These are phyloP conservation scores for Sporothrix brunneoviolacea DNA, from an alignment of 2,329 filamentous ascomycete species.

Conservation along the genomic window DNA sequence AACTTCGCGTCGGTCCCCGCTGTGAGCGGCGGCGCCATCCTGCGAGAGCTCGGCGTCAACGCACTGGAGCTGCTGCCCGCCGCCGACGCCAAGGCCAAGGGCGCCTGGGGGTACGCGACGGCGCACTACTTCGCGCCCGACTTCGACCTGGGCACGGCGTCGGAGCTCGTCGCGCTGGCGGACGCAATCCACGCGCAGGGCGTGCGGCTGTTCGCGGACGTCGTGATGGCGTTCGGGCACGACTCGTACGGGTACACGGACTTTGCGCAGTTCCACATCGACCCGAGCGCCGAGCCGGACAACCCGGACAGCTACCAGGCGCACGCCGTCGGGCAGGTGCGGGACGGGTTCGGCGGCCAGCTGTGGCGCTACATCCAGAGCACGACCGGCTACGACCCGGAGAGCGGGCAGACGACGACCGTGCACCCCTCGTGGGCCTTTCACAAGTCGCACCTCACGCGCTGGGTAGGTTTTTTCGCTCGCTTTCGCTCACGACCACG, in stretches of 20 bases:
- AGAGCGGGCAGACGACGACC: slow-evolving; percentile 7
- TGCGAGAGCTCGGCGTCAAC: slow-evolving; percentile 23
- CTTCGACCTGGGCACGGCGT: slow-evolving; percentile 19
- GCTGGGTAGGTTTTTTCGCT: slow-evolving; percentile 11
- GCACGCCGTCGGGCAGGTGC: slow-evolving; percentile 10
- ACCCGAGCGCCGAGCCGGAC: slow-evolving; percentile 15
- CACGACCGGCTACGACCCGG: slow-evolving; percentile 18
- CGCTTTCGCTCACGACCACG: too few species aligned
- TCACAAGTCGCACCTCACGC: slow-evolving; percentile 19
- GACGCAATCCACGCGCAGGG: slow-evolving; percentile 16
- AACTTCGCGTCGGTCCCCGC: slow-evolving; percentile 13
- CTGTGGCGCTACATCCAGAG: slow-evolving; percentile 19
- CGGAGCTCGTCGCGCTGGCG: slow-evolving; percentile 17
- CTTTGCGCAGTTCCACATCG: slow-evolving; percentile 18
- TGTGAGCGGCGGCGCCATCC: slow-evolving; percentile 14
- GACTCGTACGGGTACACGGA: slow-evolving; percentile 16
- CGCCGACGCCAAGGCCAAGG: slow-evolving; percentile 20
- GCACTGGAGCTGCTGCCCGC: slow-evolving; percentile 21
- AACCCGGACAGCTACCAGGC: slow-evolving; percentile 24
- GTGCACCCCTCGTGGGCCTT: slow-evolving; percentile 20
- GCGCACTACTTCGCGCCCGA: slow-evolving; percentile 23
- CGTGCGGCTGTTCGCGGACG: slow-evolving; percentile 20
- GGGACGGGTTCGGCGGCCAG: slow-evolving; percentile 19
- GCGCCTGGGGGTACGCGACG: slow-evolving; percentile 21
- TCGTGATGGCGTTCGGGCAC: slow-evolving; percentile 22